Evolutionary conservation across 176 grass and related monocot genomes (phyloP).

Genomic region (Musa beccarii): DNA sequence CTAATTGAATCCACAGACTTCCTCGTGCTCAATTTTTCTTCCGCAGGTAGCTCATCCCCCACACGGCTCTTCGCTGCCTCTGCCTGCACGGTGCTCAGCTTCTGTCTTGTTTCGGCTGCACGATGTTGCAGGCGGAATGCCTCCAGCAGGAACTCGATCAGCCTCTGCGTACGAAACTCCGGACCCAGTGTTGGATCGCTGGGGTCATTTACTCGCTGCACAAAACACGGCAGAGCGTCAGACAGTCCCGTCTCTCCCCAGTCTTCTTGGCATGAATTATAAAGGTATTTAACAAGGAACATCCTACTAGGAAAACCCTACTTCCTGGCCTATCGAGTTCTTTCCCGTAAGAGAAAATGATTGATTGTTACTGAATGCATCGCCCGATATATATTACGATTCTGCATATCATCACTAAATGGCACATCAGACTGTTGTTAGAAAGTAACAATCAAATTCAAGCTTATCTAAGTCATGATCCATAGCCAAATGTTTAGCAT

Average conservation of each 20-base stretch:
- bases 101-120: constrained; percentile 72
- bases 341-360: too few species aligned
- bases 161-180: constrained; percentile 77
- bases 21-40: constrained; percentile 49
- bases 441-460: too few species aligned
- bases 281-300: neutral
- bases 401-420: too few species aligned
- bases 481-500: too few species aligned
- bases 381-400: too few species aligned
- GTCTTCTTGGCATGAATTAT: too few species aligned
- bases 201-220: neutral
- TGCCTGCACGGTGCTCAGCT: constrained; percentile 51
- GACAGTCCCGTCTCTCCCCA: too few species aligned
- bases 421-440: too few species aligned
- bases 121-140: constrained; percentile 80
- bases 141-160: constrained; percentile 86
- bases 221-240: neutral
- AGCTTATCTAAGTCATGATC: too few species aligned
- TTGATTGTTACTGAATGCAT: too few species aligned
- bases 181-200: constrained; percentile 27
- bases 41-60: constrained; percentile 51
- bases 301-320: neutral
- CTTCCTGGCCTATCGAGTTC: too few species aligned
- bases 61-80: constrained; percentile 47
- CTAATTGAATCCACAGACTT: constrained; percentile 64